phyloP scores from a whole-genome alignment of 306 rosid genomes.

The Gastrolobium villosum region DNA sequence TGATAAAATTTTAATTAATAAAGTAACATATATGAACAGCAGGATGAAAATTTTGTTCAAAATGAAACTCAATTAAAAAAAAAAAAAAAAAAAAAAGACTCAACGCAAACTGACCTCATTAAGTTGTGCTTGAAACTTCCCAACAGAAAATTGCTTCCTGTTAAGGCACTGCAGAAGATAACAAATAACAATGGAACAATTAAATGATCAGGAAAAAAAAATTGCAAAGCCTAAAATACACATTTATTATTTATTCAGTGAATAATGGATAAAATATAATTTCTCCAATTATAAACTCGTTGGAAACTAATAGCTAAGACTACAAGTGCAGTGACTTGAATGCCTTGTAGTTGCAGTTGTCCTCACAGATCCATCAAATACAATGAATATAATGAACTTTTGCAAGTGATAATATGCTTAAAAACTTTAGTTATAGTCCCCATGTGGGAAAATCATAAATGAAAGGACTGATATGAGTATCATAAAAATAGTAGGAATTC shows the following conservation, averaged over 20 bases:
- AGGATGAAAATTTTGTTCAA: constrained; percentile 4
- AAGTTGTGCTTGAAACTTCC: constrained; percentile 60
- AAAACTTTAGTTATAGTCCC: constrained; percentile 10
- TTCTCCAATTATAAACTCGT: constrained; percentile 6
- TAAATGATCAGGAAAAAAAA: neutral
- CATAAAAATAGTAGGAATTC: neutral
- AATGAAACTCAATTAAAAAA: neutral
- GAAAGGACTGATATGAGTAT: neutral
- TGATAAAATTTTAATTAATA: neutral
- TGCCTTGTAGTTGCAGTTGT: constrained; percentile 19
- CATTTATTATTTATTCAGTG: neutral
- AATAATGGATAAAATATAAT: neutral
- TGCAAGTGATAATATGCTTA: neutral
- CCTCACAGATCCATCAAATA: constrained; percentile 2
- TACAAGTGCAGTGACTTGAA: neutral
- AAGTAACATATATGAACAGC: constrained; percentile 27
- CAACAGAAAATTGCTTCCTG: constrained; percentile 58
- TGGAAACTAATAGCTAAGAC: constrained; percentile 16
- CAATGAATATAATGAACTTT: constrained; percentile 4
- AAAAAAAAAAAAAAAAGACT: neutral
- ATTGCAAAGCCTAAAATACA: constrained; percentile 27
- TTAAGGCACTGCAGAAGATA: constrained; percentile 62
- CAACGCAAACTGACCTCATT: constrained; percentile 48
- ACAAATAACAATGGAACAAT: constrained; percentile 40
- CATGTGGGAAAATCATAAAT: neutral